Percentiles rank a stretch among this genome's conserved stretches.
Evolutionary conservation across 2,329 filamentous ascomycete genomes (phyloP).

Genomic region (Cryoendolithus antarcticus): DNA sequence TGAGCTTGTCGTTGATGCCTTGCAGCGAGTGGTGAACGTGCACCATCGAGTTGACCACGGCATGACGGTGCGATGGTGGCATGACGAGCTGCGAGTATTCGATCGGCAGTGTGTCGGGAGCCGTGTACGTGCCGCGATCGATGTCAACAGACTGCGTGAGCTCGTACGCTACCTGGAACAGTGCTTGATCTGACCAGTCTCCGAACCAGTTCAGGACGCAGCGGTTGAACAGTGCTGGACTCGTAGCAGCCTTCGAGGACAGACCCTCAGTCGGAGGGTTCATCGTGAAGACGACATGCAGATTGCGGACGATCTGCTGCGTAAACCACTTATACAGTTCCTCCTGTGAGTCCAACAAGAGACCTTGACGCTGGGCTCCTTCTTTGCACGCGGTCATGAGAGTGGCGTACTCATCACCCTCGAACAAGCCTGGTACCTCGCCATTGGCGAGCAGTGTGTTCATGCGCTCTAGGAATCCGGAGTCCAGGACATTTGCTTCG

Average conservation of each 20-base stretch:
- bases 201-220: conserved; percentile 99
- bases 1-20: conserved; percentile 73
- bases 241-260: conserved; percentile 91
- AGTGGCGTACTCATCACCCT: conserved; percentile 97
- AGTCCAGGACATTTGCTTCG: conserved; percentile 95
- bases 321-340: conserved; percentile 99
- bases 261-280: conserved; percentile 94
- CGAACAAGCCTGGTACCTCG: conserved; percentile 96
- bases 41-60: conserved; percentile 96
- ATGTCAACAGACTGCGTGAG: conserved; percentile 93
- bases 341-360: conserved; percentile 92
- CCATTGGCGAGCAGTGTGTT: conserved; percentile 97
- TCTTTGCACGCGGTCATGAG: conserved; percentile 99
- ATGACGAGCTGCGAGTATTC: conserved; percentile 76
- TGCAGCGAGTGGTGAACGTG: conserved; percentile 95
- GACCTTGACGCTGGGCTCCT: conserved; percentile 86
- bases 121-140: conserved; percentile 71
- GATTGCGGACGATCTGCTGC: conserved; percentile 95
- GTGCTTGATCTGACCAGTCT: conserved; percentile 97
- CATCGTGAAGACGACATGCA: conserved; percentile 99
- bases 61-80: conserved; percentile 80
- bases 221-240: conserved; percentile 96
- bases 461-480: conserved; percentile 97
- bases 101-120: conserved; percentile 83
- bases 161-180: conserved; percentile 95